These are phyloP conservation scores for Metschnikowia peoriensis DNA, from an alignment of 805 yeast genomes.

Conservation along the genomic window DNA sequence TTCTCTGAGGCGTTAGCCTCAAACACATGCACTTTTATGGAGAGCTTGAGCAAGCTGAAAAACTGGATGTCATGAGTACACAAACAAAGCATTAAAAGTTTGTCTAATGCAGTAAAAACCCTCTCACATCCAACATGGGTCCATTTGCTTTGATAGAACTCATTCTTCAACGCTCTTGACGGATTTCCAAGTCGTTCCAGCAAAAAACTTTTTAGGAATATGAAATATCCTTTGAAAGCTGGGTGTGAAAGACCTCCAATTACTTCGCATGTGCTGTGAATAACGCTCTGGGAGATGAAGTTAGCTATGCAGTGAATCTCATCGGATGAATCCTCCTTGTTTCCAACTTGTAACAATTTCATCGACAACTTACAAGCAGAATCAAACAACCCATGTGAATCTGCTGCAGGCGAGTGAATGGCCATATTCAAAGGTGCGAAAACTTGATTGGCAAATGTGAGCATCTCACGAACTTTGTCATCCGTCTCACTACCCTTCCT, in stretches of 20 bases:
- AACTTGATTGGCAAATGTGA: constrained; percentile 25
- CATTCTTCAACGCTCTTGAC: constrained; percentile 13
- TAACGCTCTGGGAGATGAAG: constrained; percentile 28
- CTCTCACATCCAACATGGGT: constrained; percentile 19
- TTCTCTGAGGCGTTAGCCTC: constrained; percentile 15
- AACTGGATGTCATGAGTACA: constrained; percentile 52
- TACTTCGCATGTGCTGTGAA: constrained; percentile 35
- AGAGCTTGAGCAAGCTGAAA: constrained; percentile 44
- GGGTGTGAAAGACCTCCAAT: constrained; percentile 33
- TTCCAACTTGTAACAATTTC: constrained; percentile 24
- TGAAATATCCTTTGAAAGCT: constrained; percentile 35
- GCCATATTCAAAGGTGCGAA: constrained; percentile 28
- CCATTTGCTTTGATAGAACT: constrained; percentile 9
- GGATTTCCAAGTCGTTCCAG: constrained; percentile 24
- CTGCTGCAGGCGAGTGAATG: constrained; percentile 16
- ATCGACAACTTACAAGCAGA: constrained; percentile 35
- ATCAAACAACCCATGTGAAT: constrained; percentile 26
- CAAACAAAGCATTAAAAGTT: constrained; percentile 49
- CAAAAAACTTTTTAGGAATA: constrained; percentile 35
- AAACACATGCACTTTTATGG: constrained; percentile 32
- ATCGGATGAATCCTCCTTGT: constrained; percentile 9
- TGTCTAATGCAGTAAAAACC: constrained; percentile 45
- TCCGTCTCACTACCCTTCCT: not conserved
- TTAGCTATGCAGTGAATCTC: constrained; percentile 14
- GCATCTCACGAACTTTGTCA: constrained; percentile 8